Evolutionary conservation across 2,329 filamentous ascomycete species (phyloP), one percentile per base, ranked within the genome.

Genomic region (Daldinia eschscholtzii): DNA sequence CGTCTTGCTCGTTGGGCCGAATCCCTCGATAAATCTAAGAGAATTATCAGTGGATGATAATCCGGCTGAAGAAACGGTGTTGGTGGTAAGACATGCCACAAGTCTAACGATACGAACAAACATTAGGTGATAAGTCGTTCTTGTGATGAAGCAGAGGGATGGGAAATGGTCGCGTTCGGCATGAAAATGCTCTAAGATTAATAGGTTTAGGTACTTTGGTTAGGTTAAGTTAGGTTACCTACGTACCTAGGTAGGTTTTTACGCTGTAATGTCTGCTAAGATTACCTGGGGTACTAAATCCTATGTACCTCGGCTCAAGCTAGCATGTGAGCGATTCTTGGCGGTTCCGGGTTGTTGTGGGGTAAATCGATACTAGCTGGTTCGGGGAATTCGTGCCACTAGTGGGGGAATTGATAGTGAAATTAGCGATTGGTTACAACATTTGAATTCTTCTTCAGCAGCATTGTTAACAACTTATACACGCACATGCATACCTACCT

Each of bases 301-400:
- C 15, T 35, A 53, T 46, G 42, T 65, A 46, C 68, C 68, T 65
- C 65, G 65, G 68, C 30, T 63, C 59, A 65, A 65, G 55, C 65
- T 70, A 60, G 26, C 52, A 55, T 55, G 52, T 55, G 52, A 35
- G 52, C 33, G 30, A 15, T 52, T 52, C 46, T 33, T 52, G 26
- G 46, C 41, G 12, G 15, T 28, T 28, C 59, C 2, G 52, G 64
- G 57, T 58, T 41, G 23, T 46, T 65, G 57, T 67, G 67, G 63
- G 67, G 61, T 61, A 61, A 13, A 15, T 5, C 35, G 4, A 39
- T 39, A 42, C 63, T 70, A 52, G 57, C 28, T 5, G 6, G 1
- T 28, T 57, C 28, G 33, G 50, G 52, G 30, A 18, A 55, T 39
- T 23, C 13, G 23, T 37, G 30, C 30, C 30, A 37, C 50, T 55